A percentile compares a stretch with the other conserved stretches of the same genome.
Evolutionary conservation across 345 rosid species (phyloP).

Genomic region (Orychophragmus violaceus): DNA sequence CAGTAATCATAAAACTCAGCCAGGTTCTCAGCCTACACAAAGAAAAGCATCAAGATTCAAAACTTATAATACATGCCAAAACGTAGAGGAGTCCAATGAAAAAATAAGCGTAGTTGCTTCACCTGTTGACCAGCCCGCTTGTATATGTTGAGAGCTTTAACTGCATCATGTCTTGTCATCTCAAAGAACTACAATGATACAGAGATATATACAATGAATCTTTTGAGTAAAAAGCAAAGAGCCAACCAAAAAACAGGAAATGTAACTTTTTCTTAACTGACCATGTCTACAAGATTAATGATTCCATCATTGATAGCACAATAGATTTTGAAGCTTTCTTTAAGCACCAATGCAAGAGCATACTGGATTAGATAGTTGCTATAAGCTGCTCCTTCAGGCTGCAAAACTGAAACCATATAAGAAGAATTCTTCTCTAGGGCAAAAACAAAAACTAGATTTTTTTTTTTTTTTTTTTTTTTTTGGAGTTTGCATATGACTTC

Average conservation of each 20-base stretch:
- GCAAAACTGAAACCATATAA: conserved; percentile 32
- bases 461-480: no score
- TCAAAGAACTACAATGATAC: conserved; percentile 65
- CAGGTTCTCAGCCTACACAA: conserved; percentile 61
- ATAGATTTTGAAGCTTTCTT: conserved; percentile 95
- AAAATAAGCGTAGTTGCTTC: background rate
- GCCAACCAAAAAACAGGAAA: background rate
- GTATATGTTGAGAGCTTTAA: conserved; percentile 81
- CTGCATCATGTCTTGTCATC: conserved; percentile 94
- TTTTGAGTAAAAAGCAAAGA: background rate
- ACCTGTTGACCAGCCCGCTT: conserved; percentile 94
- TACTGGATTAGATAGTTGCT: conserved; percentile 77
- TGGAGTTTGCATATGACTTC: conserved; percentile 1
- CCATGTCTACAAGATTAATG: conserved; percentile 96
- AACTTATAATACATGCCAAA: background rate
- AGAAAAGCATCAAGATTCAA: background rate
- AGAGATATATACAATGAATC: background rate
- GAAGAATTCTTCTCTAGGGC: conserved; percentile 7
- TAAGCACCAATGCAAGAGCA: conserved; percentile 85
- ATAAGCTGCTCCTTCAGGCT: conserved; percentile 91
- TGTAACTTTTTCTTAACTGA: background rate
- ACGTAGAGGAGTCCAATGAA: no score
- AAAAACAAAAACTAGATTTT: no score
- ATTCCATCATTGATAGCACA: conserved; percentile 95
- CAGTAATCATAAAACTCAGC: conserved; percentile 92